Conservation (phyloP, 2,329 filamentous ascomycete genomes). For the Plenodomus lindquistii region DNA sequence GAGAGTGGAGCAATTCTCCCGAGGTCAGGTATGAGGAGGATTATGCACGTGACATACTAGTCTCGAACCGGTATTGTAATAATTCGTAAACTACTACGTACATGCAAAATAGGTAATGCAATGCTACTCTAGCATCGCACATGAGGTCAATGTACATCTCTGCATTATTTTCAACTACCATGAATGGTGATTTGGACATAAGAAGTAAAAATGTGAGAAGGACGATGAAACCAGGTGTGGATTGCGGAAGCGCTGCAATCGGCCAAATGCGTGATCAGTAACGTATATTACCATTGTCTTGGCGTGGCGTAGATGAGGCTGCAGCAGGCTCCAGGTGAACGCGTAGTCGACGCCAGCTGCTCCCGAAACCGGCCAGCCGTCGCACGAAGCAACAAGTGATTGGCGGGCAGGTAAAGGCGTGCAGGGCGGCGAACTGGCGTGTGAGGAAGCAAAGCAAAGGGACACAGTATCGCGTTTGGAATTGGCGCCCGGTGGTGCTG, state of each 20-base stretch:
- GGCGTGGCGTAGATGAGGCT: conserved; percentile 24
- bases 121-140: no score
- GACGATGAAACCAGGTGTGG: not conserved
- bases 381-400: conserved; percentile 11
- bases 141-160: no score
- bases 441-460: not conserved
- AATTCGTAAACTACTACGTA: no score
- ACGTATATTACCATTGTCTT: not conserved
- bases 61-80: no score
- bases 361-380: conserved; percentile 10
- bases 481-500: not conserved
- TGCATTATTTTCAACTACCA: no score
- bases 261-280: not conserved
- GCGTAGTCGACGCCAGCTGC: conserved; percentile 23
- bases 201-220: not conserved
- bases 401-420: conserved; percentile 9
- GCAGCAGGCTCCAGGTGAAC: conserved; percentile 29
- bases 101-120: no score
- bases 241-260: no score
- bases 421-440: no score
- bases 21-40: no score
- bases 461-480: not conserved
- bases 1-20: no score
- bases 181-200: no score
- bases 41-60: no score